These are phyloP conservation scores for Hypoxylon sp. DNA, from an alignment of 2,329 filamentous ascomycete species.

Conservation along the genomic window DNA sequence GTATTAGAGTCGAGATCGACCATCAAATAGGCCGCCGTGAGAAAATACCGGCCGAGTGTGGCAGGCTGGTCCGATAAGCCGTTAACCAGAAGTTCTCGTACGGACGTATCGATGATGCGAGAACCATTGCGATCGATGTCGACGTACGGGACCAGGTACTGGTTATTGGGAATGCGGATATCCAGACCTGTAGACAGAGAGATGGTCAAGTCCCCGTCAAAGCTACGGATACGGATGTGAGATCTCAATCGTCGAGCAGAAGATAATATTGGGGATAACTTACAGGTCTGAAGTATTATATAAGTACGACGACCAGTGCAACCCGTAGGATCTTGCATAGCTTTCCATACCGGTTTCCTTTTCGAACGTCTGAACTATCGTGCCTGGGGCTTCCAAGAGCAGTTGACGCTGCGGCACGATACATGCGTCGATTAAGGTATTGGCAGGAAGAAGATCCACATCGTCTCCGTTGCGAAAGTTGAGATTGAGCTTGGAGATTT, in stretches of 20 bases:
- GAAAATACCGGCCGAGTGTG: slow-evolving; percentile 51
- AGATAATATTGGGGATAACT: slow-evolving; percentile 2
- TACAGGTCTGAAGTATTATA: slow-evolving; percentile 13
- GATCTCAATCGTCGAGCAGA: not conserved
- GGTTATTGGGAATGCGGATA: slow-evolving; percentile 48
- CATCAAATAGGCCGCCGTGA: slow-evolving; percentile 53
- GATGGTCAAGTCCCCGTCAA: slow-evolving; percentile 49
- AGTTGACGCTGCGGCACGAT: slow-evolving; percentile 50
- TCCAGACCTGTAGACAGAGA: slow-evolving; percentile 46
- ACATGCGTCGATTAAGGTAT: slow-evolving; percentile 44
- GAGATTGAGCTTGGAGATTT: slow-evolving; percentile 42
- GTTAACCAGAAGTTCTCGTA: slow-evolving; percentile 47
- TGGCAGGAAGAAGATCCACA: slow-evolving; percentile 44
- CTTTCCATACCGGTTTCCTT: slow-evolving; percentile 26
- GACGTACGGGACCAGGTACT: slow-evolving; percentile 48
- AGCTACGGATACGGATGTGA: slow-evolving; percentile 29
- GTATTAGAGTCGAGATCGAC: slow-evolving; percentile 50
- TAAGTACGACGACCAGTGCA: slow-evolving; percentile 36
- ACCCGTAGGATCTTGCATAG: slow-evolving; percentile 23
- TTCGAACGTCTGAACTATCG: slow-evolving; percentile 42
- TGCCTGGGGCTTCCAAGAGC: slow-evolving; percentile 45
- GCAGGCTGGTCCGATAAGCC: slow-evolving; percentile 36
- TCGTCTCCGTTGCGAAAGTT: slow-evolving; percentile 48
- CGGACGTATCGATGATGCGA: slow-evolving; percentile 32
- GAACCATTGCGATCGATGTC: slow-evolving; percentile 46